Base-by-base conservation (phyloP, 208 protist species). In the Acanthamoeba sp. region DNA sequence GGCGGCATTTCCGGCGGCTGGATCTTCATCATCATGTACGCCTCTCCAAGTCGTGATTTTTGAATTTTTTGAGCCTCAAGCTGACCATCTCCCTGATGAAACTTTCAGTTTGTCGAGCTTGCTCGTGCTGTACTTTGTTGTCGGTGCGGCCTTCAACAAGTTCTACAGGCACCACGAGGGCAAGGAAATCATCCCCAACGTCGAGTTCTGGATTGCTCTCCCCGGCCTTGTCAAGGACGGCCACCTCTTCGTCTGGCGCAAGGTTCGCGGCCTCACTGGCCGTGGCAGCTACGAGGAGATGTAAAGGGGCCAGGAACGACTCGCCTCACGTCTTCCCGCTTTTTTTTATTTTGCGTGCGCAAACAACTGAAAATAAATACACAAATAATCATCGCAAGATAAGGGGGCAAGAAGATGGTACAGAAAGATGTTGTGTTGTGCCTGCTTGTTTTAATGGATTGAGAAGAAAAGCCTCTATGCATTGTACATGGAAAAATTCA, bases 11-110 rank as follows among this genome's bases (percentile, higher is more conserved):
- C 88, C 36, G 88, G 88, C 29, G 88, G 88, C 48, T 93, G 88
- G 88, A 93, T 93, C 88, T 93, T 93, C 64, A 93, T 93, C 62
- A 93, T 93, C 34, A 78, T 78, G 88, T 93, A 93, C 82, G 82
- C 50, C 36, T 50, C 14, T 32, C 4, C 59, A 24, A 66, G 4
- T 32, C 5, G 59, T 82, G 1, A 20, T 71, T 71, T 71, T 71
- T 71, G 10, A 40, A 38, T 71, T 38, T 36, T 69, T 14, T 29
- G 27, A 40, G 5, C 27, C 6, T 22, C 34, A 36, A 6, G 34
- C 18, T 34, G 22, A 27, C 20, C 32, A 12, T 78, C 5, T 57
- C 22, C 27, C 3, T 91, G 84, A 18, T 36, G 82, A 27, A 20
- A 42, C 12, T 7, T 76, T 12, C 32, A 71, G 64, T 50, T 36